Evolutionary conservation across 2,329 filamentous ascomycete genomes (phyloP), one percentile per base, ranked within the genome.

Genomic region (Bisporella sp.): DNA sequence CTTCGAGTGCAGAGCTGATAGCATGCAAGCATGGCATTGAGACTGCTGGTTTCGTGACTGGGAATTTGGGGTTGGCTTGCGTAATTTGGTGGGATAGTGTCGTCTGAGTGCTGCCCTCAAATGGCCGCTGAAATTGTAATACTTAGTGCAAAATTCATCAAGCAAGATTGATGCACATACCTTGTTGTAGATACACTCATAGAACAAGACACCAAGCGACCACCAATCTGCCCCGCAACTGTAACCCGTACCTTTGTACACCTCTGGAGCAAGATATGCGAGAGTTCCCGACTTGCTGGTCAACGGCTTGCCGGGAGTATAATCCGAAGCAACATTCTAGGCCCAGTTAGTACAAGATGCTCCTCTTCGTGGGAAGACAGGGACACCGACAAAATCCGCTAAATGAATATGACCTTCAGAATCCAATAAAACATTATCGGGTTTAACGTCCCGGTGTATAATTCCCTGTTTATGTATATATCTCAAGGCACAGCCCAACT

Each of bases 131-230:
- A 5, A 54, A 21, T 21, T 32, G 44, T 31, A 21, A 37, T 56
- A 13, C 55, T 52, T 48, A 51, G 9, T 32, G n/a, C 32, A 21
- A 33, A 11, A 21, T 12, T 13, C 39, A 8, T 5, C 41, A 28
- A 35, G 39, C 12, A 13, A 12, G 5, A 30, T 4, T 31, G 21
- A 9, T 13, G 42, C 47, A 65, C 76, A 47, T 70, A 90, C 89
- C 84, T 95, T 97, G 73, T 95, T 96, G 73, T 97, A 99, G 58
- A 99, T 96, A 77, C 93, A 97, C 69, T 99, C 93, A 69, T 96
- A 99, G 68, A 97, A 97, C n/a, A 95, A 79, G 43, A 99, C 93
- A 45, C 93, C 93, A 28, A 99, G 71, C 5, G 93, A 97, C 93
- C 93, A 99, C 93, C 93, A 99, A 67, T 99, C 93, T 41, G 93